Evolutionary conservation across 305 asterid species (phyloP).

Genomic region (Ruellia speciosa): DNA sequence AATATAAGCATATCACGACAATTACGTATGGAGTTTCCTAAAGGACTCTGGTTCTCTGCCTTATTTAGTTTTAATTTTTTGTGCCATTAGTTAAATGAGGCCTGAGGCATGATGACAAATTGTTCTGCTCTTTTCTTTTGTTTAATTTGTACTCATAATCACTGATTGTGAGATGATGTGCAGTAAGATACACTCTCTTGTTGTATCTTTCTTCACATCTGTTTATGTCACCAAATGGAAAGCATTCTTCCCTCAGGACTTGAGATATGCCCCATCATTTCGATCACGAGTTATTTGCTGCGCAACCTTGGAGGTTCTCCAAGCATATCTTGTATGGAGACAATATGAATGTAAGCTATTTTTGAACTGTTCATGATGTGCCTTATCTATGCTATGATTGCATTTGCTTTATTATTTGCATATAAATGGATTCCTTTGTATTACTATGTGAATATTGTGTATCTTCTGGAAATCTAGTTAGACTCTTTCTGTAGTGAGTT

Average conservation of each 20-base stretch:
- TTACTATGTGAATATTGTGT: background rate
- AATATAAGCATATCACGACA: no score
- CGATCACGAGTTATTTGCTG: slow-evolving; percentile 53
- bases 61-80: slow-evolving; percentile 2
- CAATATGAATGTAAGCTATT: slow-evolving; percentile 52
- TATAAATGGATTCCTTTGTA: background rate
- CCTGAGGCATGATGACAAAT: slow-evolving; percentile 13
- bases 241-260: slow-evolving; percentile 39
- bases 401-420: background rate
- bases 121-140: background rate
- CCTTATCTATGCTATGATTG: background rate
- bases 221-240: slow-evolving; percentile 63
- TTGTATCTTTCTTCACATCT: slow-evolving; percentile 66
- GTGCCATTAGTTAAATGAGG: slow-evolving; percentile 3
- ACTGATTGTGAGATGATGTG: slow-evolving; percentile 27
- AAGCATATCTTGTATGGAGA: slow-evolving; percentile 69
- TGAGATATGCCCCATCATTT: slow-evolving; percentile 56
- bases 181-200: slow-evolving; percentile 77
- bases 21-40: no score
- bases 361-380: background rate
- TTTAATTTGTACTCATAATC: slow-evolving; percentile 20
- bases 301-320: slow-evolving; percentile 74
- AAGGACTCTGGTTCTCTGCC: no score
- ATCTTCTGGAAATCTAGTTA: slow-evolving; percentile 3
- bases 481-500: slow-evolving; percentile 7